Percentiles rank a stretch among this genome's conserved stretches.
Conservation (phyloP, 768 basidiomycete genomes). For the Phylloporus sp. region DNA sequence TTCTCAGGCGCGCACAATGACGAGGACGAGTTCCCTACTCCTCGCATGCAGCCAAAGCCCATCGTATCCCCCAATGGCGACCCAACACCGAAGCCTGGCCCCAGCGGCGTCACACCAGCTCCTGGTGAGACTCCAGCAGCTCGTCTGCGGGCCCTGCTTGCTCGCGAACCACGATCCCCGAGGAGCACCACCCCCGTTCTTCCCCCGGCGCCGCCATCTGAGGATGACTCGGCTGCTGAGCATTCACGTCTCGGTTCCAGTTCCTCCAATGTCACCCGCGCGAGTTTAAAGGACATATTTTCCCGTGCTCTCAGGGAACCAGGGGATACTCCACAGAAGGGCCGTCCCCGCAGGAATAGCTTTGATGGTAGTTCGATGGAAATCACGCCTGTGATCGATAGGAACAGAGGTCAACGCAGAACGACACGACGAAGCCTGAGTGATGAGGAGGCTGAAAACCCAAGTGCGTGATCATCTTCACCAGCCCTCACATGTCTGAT, state of each 20-base stretch:
- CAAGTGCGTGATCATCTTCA: conserved; percentile 40
- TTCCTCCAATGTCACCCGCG: conserved; percentile 48
- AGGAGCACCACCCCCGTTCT: conserved; percentile 27
- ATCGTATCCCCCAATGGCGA: conserved; percentile 17
- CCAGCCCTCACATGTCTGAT: conserved; percentile 3
- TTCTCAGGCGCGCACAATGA: conserved; percentile 18
- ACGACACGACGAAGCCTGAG: conserved; percentile 58
- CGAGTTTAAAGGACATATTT: conserved; percentile 63
- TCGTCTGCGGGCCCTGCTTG: conserved; percentile 60
- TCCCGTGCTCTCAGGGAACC: conserved; percentile 62
- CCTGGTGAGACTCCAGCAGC: conserved; percentile 49
- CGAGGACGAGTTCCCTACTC: conserved; percentile 30
- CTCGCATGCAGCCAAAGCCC: conserved; percentile 20
- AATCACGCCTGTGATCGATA: conserved; percentile 42
- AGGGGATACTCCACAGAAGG: conserved; percentile 60
- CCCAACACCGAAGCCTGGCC: not conserved
- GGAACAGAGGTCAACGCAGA: conserved; percentile 42
- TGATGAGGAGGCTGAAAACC: conserved; percentile 62
- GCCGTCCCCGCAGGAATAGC: conserved; percentile 50
- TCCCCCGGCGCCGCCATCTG: conserved; percentile 26
- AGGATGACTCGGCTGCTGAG: conserved; percentile 19
- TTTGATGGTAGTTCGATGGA: conserved; percentile 60
- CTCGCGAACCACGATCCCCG: conserved; percentile 44
- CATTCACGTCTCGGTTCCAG: conserved; percentile 20
- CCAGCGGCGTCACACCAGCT: conserved; percentile 7